Percentiles rank a stretch among this genome's conserved stretches.
These are phyloP conservation scores for Phialophora macrospora DNA, from an alignment of 2,329 filamentous ascomycete species.

Conservation along the genomic window DNA sequence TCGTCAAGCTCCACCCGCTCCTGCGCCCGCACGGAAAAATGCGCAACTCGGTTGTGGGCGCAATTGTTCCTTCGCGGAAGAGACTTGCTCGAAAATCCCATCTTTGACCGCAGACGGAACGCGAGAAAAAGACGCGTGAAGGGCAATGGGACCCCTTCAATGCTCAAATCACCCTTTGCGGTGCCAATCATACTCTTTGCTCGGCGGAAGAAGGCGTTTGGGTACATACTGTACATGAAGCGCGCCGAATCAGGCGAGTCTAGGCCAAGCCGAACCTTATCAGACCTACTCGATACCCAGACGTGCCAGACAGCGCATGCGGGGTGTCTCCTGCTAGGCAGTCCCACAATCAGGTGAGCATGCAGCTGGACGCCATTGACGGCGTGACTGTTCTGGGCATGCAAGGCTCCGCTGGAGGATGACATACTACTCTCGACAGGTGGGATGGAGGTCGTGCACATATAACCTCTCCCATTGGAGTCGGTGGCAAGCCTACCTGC, in stretches of 20 bases:
- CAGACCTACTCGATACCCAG: too few relatives aligned
- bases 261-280: background rate
- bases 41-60: background rate
- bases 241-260: background rate
- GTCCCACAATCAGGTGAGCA: slow-evolving; percentile 5
- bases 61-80: background rate
- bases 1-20: background rate
- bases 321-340: background rate
- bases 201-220: background rate
- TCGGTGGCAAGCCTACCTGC: background rate
- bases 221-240: background rate
- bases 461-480: slow-evolving; percentile 6
- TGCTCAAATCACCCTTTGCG: background rate
- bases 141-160: background rate
- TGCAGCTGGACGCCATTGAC: background rate
- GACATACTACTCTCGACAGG: background rate
- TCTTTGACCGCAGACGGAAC: background rate
- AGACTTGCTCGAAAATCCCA: background rate
- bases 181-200: background rate
- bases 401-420: background rate
- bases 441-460: background rate
- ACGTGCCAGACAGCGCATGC: background rate
- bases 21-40: background rate
- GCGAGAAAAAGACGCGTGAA: background rate
- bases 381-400: background rate